Evolutionary conservation across 192 early-diverging fungal species (phyloP).

Genomic region (Backusella australiensis): DNA sequence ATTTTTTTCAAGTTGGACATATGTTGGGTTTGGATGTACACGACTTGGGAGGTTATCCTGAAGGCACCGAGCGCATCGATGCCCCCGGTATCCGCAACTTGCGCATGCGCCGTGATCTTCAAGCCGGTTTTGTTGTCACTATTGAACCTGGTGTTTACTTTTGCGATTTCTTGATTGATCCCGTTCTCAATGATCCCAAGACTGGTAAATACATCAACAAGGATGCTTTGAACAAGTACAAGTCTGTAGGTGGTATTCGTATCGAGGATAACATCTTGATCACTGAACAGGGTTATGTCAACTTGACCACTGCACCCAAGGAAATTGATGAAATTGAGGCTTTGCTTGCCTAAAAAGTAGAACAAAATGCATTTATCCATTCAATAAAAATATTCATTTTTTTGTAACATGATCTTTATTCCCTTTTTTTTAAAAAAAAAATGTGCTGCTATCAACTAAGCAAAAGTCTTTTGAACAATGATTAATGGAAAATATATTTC

Average conservation of each 20-base stretch:
- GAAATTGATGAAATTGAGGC: constrained; percentile 41
- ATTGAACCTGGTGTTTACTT: constrained; percentile 96
- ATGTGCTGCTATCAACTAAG: too few relatives aligned
- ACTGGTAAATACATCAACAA: constrained; percentile 64
- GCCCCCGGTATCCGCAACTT: constrained; percentile 72
- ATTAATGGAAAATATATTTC: too few relatives aligned
- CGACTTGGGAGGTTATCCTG: constrained; percentile 86
- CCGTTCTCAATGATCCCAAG: constrained; percentile 54
- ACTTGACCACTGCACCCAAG: constrained; percentile 84
- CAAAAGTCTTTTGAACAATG: too few relatives aligned
- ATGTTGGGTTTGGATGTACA: constrained; percentile 89
- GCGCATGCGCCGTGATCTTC: constrained; percentile 71
- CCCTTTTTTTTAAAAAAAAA: too few relatives aligned
- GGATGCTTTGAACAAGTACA: constrained; percentile 64
- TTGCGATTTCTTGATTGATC: constrained; percentile 74
- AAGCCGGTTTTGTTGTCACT: constrained; percentile 83
- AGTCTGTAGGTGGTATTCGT: constrained; percentile 85
- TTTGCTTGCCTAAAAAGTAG: not conserved
- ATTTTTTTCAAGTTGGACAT: constrained; percentile 55
- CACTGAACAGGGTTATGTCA: constrained; percentile 70
- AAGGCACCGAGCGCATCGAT: constrained; percentile 69
- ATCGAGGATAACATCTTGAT: constrained; percentile 92
- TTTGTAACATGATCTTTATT: too few relatives aligned
- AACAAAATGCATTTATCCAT: too few relatives aligned
- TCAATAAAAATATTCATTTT: too few relatives aligned